Conservation (phyloP, 208 protist genomes). For the Tritrichomonas musculus region DNA sequence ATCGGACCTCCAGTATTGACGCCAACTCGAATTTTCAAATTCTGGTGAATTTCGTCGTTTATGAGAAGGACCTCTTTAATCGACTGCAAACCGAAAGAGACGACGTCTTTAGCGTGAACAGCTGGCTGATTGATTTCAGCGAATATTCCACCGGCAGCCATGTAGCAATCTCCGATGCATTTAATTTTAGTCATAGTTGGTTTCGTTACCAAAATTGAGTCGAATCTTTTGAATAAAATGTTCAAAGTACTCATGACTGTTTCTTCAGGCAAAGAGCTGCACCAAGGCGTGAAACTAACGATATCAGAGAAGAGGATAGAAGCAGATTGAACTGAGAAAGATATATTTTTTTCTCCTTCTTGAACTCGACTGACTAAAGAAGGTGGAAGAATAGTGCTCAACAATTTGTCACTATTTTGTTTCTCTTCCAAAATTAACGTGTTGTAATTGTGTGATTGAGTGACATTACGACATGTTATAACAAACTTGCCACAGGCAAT, state of each 20-base stretch:
- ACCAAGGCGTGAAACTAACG: neutral
- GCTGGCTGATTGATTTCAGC: neutral
- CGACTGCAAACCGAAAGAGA: neutral
- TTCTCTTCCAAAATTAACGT: neutral
- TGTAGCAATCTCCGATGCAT: neutral
- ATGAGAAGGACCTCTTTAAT: neutral
- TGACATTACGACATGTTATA: too few species aligned
- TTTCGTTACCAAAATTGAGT: neutral
- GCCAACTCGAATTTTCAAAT: neutral
- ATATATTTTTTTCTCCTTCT: neutral
- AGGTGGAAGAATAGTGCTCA: neutral
- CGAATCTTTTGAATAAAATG: neutral
- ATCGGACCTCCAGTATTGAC: neutral
- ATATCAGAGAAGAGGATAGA: neutral
- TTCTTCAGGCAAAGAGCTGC: neutral
- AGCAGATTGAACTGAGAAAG: neutral
- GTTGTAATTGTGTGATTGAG: neutral
- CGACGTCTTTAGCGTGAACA: neutral
- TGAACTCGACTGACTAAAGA: neutral
- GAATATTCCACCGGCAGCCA: neutral
- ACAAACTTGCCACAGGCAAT: too few species aligned
- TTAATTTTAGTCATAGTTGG: neutral
- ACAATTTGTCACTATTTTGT: neutral
- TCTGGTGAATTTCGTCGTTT: neutral
- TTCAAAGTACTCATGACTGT: neutral